Conservation (phyloP, 2,329 filamentous ascomycete species). For the Colletotrichum musicola region DNA sequence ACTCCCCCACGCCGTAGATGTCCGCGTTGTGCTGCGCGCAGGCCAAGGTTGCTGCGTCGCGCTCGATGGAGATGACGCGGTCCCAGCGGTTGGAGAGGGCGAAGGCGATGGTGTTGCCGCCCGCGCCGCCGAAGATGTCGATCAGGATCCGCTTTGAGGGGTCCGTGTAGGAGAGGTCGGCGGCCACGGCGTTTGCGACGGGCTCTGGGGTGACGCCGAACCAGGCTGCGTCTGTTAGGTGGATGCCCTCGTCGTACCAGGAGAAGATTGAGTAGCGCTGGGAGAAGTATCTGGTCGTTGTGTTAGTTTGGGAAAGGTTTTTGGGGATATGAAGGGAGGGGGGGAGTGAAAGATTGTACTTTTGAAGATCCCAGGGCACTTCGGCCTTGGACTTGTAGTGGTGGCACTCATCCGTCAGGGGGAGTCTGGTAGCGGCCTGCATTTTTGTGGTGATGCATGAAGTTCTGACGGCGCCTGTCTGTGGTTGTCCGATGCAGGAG, state of each 20-base stretch:
- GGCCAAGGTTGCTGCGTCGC: conserved; percentile 80
- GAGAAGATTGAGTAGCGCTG: conserved; percentile 91
- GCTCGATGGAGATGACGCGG: conserved; percentile 89
- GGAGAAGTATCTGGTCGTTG: conserved; percentile 79
- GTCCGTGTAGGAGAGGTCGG: conserved; percentile 72
- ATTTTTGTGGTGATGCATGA: conserved; percentile 46
- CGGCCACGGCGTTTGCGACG: conserved; percentile 85
- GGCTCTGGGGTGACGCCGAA: conserved; percentile 97
- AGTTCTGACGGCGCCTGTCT: not conserved
- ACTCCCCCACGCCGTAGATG: conserved; percentile 80
- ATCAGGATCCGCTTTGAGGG: conserved; percentile 76
- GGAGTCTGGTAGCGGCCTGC: conserved; percentile 59
- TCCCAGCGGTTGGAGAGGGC: conserved; percentile 84
- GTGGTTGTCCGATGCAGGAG: no score
- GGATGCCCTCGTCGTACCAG: conserved; percentile 87
- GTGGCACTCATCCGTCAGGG: conserved; percentile 73
- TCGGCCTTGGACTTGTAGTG: conserved; percentile 80
- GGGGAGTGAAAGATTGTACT: conserved; percentile 70
- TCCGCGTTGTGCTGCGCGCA: conserved; percentile 94
- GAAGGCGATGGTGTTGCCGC: conserved; percentile 96
- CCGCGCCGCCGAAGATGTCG: conserved; percentile 91
- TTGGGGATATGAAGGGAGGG: not conserved
- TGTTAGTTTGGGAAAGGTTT: not conserved
- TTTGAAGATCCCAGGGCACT: conserved; percentile 86
- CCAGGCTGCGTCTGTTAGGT: conserved; percentile 95